Conservation (phyloP, 495 filamentous ascomycete species). For the Xylaria longipes region DNA sequence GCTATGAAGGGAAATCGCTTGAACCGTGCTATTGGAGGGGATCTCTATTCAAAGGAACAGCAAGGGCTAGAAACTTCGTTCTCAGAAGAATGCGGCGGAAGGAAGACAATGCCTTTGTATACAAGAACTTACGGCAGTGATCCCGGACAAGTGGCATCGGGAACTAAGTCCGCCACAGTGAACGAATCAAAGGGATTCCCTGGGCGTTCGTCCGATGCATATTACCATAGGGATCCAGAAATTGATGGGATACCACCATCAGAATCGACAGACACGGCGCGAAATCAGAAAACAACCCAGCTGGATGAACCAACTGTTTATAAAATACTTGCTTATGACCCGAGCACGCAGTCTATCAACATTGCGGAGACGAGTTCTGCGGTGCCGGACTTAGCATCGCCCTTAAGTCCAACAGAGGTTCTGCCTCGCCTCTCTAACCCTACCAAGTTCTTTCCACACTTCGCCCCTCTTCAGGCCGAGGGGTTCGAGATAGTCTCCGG, state of each 20-base stretch:
- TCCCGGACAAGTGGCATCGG: slow-evolving; percentile 17
- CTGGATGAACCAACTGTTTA: slow-evolving; percentile 57
- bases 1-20: slow-evolving; percentile 22
- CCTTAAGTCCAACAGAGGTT: slow-evolving; percentile 64
- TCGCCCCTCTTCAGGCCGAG: slow-evolving; percentile 65
- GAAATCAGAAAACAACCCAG: slow-evolving; percentile 21
- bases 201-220: slow-evolving; percentile 25
- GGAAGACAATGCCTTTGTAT: slow-evolving; percentile 30
- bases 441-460: slow-evolving; percentile 73
- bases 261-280: slow-evolving; percentile 12
- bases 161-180: not conserved
- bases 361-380: slow-evolving; percentile 68
- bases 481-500: slow-evolving; percentile 80
- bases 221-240: slow-evolving; percentile 34
- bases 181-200: not conserved
- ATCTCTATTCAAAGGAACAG: slow-evolving; percentile 46
- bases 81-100: slow-evolving; percentile 41
- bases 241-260: slow-evolving; percentile 34
- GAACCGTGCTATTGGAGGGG: slow-evolving; percentile 23
- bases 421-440: slow-evolving; percentile 72
- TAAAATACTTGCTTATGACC: slow-evolving; percentile 77
- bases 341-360: slow-evolving; percentile 63
- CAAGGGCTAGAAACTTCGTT: slow-evolving; percentile 47
- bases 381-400: slow-evolving; percentile 50
- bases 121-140: slow-evolving; percentile 37